Evolutionary conservation across 202 grass and related monocot genomes (phyloP), one percentile per base, ranked within the genome.

Genomic region (Setaria viridis): DNA sequence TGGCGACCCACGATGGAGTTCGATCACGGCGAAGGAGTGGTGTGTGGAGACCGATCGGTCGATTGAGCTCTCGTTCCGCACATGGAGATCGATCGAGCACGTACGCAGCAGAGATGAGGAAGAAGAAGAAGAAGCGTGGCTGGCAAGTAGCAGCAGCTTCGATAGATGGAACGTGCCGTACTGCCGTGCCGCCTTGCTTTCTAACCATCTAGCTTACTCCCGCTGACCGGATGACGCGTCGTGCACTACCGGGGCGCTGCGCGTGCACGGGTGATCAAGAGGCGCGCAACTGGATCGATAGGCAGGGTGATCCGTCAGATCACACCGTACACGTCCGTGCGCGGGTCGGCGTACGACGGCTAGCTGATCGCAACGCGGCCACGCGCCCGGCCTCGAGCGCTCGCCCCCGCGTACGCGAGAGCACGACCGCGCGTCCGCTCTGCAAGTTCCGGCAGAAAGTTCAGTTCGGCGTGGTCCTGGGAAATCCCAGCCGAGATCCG

Each of bases 391-490:
- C 19, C 43, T 45, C 43, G 42, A 4, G 34, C 34, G 34, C 34
- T 35, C 34, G 25, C 25, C 34, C 39, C 45, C 4, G 62, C 45
- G 17, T 15, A 81, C 63, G 78, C 21, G 77, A 67, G 69, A 46
- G 85, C 85, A 86, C 16, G 78, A 58, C 53, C 45, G 37, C 34
- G 51, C 39, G 35, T 37, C 35, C 35, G 35, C 35, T 37, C 35
- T 7, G 21, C 88, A 83, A 83, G 74, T 90, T 86, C 83, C 83
- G 6, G 47, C 78, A 25, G 70, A 87, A 82, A 43, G 51, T 32
- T 70, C 41, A 14, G 72, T 39, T 54, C 1, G 16, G 39, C 39
- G 39, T 41, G 39, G 62, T 59, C 76, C 66, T 17, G 67, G 54
- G 77, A 32, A 58, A 70, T 37, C 72, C 13, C 33, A 29, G 42